These are phyloP conservation scores for Nicotiana noctiflora DNA, from an alignment of 257 asterid genomes.

Conservation along the genomic window DNA sequence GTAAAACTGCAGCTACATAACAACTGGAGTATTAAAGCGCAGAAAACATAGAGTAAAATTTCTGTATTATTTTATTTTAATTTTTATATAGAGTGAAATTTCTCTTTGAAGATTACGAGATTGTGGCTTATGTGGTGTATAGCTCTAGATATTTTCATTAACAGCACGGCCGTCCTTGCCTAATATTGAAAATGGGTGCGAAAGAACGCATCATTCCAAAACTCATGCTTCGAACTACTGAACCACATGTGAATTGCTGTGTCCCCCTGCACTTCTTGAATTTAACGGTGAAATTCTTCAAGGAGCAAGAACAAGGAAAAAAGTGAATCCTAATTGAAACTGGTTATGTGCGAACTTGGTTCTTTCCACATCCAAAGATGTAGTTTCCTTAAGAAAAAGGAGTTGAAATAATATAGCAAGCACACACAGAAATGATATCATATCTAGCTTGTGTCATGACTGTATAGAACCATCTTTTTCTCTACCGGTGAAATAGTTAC, in stretches of 20 bases:
- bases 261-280: neutral
- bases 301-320: neutral
- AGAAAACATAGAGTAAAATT: neutral
- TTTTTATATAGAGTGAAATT: neutral
- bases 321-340: neutral
- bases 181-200: neutral
- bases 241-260: neutral
- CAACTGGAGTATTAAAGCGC: neutral
- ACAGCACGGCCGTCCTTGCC: neutral
- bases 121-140: neutral
- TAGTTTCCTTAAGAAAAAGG: neutral
- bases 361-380: neutral
- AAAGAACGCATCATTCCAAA: neutral
- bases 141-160: neutral
- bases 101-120: neutral
- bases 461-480: neutral
- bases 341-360: neutral
- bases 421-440: neutral
- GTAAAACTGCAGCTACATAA: slow-evolving; percentile 25
- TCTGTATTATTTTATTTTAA: neutral
- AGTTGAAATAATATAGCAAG: neutral
- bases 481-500: neutral
- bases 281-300: neutral
- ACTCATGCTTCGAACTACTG: neutral
- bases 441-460: neutral